Evolutionary conservation across 23 red algal genomes (phyloP), one percentile per base, ranked within the genome.

Genomic region (Agarophyton chilense): DNA sequence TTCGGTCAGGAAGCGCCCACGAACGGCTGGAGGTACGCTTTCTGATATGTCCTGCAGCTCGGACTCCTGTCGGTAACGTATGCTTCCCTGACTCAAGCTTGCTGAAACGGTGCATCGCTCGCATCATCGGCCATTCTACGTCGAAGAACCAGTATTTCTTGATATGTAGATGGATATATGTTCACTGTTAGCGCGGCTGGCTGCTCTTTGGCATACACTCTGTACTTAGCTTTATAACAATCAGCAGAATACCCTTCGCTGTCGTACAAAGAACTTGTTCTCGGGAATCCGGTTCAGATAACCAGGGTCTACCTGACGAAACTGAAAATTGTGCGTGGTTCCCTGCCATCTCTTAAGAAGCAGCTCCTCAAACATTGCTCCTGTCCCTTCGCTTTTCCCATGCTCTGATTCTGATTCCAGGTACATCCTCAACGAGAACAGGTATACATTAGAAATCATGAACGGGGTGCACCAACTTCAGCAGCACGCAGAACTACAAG

Each of bases 181-280:
- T 31, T 36, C 60, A 38, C 31, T 65, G 60, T 65, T 35, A 65
- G 60, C 31, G 31, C 35, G 60, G 12, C 52, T 22, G 60, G 60
- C 60, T 65, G 60, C 68, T 47, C 10, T 0, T 29, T 21, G 18
- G 68, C 41, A 74, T 74, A 74, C 68, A 26, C 43, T 74, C 24
- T 49, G 21, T 29, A 13, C 38, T 46, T 6, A 4, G 43, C 47
- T 28, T 25, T 31, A 29, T 17, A 25, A 46, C 22, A 46, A 47
- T 74, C 40, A 74, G 68, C 68, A 74, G 68, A 2, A 74, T 38
- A 40, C 68, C 68, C 36, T 74, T 74, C 68, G 68, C 43, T 74
- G 6, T 35, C 29, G 38, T 14, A 8, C 22, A 55, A 33, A 26
- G 9, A 29, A 4, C 35, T 65, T 36, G 60, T 13, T 17, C 60